Conservation (phyloP, 306 rosid genomes). For the Ceratonia siliqua region DNA sequence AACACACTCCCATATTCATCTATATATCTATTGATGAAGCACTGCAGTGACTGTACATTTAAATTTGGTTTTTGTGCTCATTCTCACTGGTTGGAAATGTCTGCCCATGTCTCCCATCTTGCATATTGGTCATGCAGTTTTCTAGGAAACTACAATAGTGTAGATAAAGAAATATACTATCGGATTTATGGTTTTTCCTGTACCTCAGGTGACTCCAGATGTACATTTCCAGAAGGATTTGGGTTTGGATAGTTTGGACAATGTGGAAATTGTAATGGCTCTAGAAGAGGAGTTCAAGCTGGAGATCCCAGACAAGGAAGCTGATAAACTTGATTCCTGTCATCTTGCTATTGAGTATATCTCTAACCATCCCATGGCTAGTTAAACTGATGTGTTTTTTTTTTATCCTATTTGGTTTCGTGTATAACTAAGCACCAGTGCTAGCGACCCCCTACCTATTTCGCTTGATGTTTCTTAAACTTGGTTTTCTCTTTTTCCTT, state of each 20-base stretch:
- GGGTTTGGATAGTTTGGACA: conserved; percentile 98
- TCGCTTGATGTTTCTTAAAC: conserved; percentile 36
- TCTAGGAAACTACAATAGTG: conserved; percentile 7
- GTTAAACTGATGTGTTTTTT: conserved; percentile 40
- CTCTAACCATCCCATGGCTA: conserved; percentile 87
- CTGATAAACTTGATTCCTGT: conserved; percentile 80
- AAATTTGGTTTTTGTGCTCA: neutral
- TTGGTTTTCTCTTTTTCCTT: conserved; percentile 12
- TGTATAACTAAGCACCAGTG: conserved; percentile 31
- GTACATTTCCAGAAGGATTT: conserved; percentile 91
- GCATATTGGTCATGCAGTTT: conserved; percentile 2
- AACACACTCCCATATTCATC: neutral
- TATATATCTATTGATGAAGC: neutral
- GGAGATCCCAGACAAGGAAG: conserved; percentile 95
- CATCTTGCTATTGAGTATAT: conserved; percentile 87
- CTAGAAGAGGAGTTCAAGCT: conserved; percentile 97
- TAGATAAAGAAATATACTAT: neutral
- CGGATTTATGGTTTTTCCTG: conserved; percentile 13
- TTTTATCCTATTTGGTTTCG: conserved; percentile 4
- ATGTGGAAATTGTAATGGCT: conserved; percentile 95
- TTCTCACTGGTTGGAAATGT: neutral
- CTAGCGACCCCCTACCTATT: conserved; percentile 30
- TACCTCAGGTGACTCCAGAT: conserved; percentile 68
- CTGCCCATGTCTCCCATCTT: neutral
- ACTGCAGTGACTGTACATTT: neutral